Percentiles rank a stretch among this genome's conserved stretches.
These are phyloP conservation scores for Exophiala sp. DNA, from an alignment of 2,329 filamentous ascomycete species.

Conservation along the genomic window DNA sequence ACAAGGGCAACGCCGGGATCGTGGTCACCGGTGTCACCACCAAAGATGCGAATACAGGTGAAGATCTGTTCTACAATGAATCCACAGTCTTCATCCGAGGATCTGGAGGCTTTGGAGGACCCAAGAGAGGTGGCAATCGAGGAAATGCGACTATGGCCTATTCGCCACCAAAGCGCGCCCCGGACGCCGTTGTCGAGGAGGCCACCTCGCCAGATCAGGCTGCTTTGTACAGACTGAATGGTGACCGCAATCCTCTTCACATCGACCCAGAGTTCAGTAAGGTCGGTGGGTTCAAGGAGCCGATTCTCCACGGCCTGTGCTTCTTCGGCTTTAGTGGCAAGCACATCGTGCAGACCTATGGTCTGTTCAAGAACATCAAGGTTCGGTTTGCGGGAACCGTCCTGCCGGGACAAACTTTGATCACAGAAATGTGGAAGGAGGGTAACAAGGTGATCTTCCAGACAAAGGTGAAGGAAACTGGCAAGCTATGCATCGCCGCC, in stretches of 20 bases:
- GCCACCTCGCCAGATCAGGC: slow-evolving; percentile 86
- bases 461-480: slow-evolving; percentile 84
- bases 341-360: slow-evolving; percentile 79
- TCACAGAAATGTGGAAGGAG: slow-evolving; percentile 94
- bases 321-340: slow-evolving; percentile 88
- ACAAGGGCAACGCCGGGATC: slow-evolving; percentile 87
- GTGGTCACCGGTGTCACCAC: slow-evolving; percentile 76
- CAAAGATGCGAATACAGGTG: slow-evolving; percentile 74
- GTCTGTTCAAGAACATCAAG: slow-evolving; percentile 83
- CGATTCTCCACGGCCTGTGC: slow-evolving; percentile 95
- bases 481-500: slow-evolving; percentile 77
- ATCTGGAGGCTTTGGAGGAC: slow-evolving; percentile 81
- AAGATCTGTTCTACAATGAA: slow-evolving; percentile 96
- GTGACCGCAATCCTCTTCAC: slow-evolving; percentile 94
- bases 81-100: slow-evolving; percentile 87
- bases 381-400: slow-evolving; percentile 84
- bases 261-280: slow-evolving; percentile 92
- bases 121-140: slow-evolving; percentile 68
- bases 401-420: slow-evolving; percentile 66
- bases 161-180: slow-evolving; percentile 66
- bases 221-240: slow-evolving; percentile 84
- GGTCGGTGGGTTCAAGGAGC: slow-evolving; percentile 87
- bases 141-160: slow-evolving; percentile 75
- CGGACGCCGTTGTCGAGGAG: slow-evolving; percentile 79
- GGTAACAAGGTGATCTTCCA: slow-evolving; percentile 75